These are phyloP conservation scores for Mortierella sp. DNA, from an alignment of 371 early-diverging fungal genomes.

Conservation along the genomic window DNA sequence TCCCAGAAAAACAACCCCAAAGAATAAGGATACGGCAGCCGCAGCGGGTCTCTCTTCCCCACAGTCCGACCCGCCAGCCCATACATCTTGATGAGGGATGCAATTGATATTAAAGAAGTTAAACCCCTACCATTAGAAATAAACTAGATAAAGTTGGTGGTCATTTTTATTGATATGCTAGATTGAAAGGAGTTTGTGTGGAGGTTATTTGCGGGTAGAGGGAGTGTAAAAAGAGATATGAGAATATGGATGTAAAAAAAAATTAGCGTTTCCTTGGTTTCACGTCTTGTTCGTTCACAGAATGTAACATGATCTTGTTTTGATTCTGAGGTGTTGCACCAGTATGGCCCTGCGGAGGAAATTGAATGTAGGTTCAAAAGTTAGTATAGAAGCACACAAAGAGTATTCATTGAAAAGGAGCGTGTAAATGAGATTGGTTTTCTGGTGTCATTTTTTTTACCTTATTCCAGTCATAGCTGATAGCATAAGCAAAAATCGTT, in stretches of 20 bases:
- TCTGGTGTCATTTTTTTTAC: slow-evolving; percentile 69
- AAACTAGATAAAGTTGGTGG: background rate
- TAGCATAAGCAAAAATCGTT: slow-evolving; percentile 93
- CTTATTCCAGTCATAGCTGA: slow-evolving; percentile 98
- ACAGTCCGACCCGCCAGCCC: background rate
- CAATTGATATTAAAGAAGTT: no score
- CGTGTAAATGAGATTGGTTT: no score
- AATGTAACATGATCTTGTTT: slow-evolving; percentile 73
- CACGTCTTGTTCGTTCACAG: slow-evolving; percentile 72
- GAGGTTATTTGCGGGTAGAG: background rate
- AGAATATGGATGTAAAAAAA: background rate
- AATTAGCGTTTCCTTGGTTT: slow-evolving; percentile 63
- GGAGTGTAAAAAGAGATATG: background rate
- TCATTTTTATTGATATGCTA: background rate
- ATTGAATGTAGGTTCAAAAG: background rate
- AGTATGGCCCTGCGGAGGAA: slow-evolving; percentile 65
- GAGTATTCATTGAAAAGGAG: background rate
- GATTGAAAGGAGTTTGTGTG: background rate
- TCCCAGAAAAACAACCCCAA: slow-evolving; percentile 35
- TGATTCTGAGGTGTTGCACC: slow-evolving; percentile 51
- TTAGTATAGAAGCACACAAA: slow-evolving; percentile 2
- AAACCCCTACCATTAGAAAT: background rate
- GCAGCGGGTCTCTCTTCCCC: background rate
- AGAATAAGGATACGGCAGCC: background rate
- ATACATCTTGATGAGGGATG: background rate